Base-by-base conservation (phyloP, 768 basidiomycete species). In the Austroboletus festivus region DNA sequence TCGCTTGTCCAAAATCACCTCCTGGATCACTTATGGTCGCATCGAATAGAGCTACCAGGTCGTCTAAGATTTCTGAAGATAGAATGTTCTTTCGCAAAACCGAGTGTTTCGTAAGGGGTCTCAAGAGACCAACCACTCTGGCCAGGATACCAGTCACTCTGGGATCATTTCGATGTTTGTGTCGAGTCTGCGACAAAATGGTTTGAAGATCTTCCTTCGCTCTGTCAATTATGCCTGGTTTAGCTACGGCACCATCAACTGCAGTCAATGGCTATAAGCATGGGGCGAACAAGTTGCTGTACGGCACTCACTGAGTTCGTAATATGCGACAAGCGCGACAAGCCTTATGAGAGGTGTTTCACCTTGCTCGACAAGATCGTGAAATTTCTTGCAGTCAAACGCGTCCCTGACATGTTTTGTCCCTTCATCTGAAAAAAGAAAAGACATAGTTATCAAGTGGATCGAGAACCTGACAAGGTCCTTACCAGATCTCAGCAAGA, bases 401-500 rank as follows among this genome's bases (percentile, higher is more conserved):
- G 59, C 48, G 19, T 48, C 46, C 34, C 54, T 49, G 28, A 61
- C 46, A n/a, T 54, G 53, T 51, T 53, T 38, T 23, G 48, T 61
- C 10, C 60, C 60, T 30, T 61, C 53, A 34, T 47, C 57, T 58
- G 41, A 48, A 42, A 28, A 28, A 22, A n/a, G n/a, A n/a, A n/a
- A n/a, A n/a, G n/a, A n/a, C n/a, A n/a, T n/a, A n/a, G n/a, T n/a
- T n/a, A n/a, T n/a, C n/a, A n/a, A n/a, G n/a, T n/a, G n/a, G n/a
- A n/a, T n/a, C n/a, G n/a, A n/a, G n/a, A n/a, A n/a, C n/a, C n/a
- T 33, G 31, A 4, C 3, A 7, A 38, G 12, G 26, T 8, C 3
- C 61, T 26, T 23, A 63, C 61, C 44, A 37, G 54, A 63, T 52
- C 47, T 42, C 16, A 59, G 31, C 58, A 59, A 53, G 34, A 59